Evolutionary conservation across 345 rosid species (phyloP), one percentile per base, ranked within the genome.

Genomic region (Theobroma cacao): DNA sequence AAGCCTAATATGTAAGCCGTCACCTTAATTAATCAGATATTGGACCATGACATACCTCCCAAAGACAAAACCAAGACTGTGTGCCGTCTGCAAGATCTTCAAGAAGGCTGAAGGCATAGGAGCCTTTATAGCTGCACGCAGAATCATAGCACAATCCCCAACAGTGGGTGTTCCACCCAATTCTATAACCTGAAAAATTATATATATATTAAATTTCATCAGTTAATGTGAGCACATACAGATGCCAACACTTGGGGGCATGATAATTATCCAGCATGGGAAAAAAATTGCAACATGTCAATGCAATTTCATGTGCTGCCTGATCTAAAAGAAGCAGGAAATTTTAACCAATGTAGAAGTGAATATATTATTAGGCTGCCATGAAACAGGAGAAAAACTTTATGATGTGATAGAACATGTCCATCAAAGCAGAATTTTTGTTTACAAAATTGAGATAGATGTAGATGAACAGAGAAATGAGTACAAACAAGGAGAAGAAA

Each of bases 71-170:
- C 97, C 95, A 67, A 91, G 90, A 80, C 87, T 79, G 81, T 93
- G 99, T 17, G 94, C 79, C 17, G 81, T 92, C 85, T 89, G 97
- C 84, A 95, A 86, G 88, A 93, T 92, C 88, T 86, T 90, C 89
- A 90, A 87, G 87, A 93, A 95, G 26, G 90, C 91, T 78, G 98
- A 88, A 82, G 98, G 99, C 88, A 93, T 50, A 30, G 97, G 96
- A 87, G 94, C 96, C 83, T 89, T 88, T 82, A 93, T 74, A 41
- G 98, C 94, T 76, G 97, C 96, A 53, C 92, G 89, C 75, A 95
- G 45, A 79, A 93, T 91, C 86, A 90, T 82, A 20, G 99, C 99
- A 83, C 97, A 93, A 76, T 95, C 99, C 14, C 94, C 98, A 72
- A 93, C 81, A 3, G 96, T 93, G 6, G 99, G 98, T 52, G 80